A percentile compares a stretch with the other conserved stretches of the same genome.
phyloP scores from a whole-genome alignment of 495 filamentous ascomycete genomes.

The Amorphotheca resinae region DNA sequence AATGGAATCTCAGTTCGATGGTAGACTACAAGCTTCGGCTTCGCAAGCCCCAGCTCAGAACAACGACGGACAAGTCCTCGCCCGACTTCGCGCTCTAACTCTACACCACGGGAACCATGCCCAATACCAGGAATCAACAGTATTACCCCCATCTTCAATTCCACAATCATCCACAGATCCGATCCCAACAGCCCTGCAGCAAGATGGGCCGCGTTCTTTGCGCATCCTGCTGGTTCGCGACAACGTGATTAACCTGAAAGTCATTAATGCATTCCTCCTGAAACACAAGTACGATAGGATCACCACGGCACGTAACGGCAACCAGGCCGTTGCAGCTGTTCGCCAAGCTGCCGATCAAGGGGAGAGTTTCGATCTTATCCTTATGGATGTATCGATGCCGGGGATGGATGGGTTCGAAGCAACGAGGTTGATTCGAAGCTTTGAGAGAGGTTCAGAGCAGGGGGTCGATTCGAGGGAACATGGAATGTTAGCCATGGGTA shows the following conservation, averaged over 20 bases:
- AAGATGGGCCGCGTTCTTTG: no score
- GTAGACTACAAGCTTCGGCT: no score
- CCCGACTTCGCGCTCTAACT: no score
- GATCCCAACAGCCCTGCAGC: conserved; percentile 5
- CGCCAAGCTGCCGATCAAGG: not conserved
- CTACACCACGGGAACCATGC: no score
- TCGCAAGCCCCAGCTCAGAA: no score
- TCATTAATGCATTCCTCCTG: conserved; percentile 47
- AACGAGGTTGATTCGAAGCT: conserved; percentile 45
- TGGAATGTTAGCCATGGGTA: not conserved
- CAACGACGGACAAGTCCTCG: no score
- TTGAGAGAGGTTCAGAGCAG: conserved; percentile 32
- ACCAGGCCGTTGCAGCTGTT: conserved; percentile 8
- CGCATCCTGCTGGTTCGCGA: conserved; percentile 45
- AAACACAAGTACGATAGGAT: conserved; percentile 20
- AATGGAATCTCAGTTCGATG: no score
- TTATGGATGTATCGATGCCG: conserved; percentile 54
- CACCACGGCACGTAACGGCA: conserved; percentile 12
- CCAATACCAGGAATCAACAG: no score
- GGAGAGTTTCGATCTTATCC: conserved; percentile 12
- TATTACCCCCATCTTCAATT: no score
- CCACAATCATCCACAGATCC: no score
- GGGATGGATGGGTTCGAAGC: conserved; percentile 56
- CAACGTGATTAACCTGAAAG: conserved; percentile 60
- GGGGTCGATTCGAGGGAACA: not conserved